A percentile compares a stretch with the other conserved stretches of the same genome.
These are phyloP conservation scores for Globisporangium spinosum DNA, from an alignment of 352 stramenopile genomes.

Conservation along the genomic window DNA sequence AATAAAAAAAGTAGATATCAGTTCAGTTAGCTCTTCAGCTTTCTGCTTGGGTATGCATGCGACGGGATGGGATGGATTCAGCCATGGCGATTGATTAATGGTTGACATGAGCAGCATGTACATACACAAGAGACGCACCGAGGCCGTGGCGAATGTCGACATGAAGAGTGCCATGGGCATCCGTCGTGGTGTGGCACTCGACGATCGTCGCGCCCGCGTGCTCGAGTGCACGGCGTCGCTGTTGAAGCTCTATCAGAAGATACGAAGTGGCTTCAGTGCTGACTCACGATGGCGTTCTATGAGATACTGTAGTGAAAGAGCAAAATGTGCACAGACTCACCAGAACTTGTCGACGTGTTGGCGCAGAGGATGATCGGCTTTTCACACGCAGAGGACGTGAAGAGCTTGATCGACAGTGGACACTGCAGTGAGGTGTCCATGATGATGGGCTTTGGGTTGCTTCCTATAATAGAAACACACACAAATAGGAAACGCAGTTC, in stretches of 20 bases:
- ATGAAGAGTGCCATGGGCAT: conserved; percentile 21
- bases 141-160: conserved; percentile 62
- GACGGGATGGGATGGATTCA: background rate
- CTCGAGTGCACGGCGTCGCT: conserved; percentile 38
- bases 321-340: conserved; percentile 5
- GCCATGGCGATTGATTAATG: background rate
- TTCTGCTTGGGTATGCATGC: background rate
- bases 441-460: conserved; percentile 69
- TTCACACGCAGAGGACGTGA: conserved; percentile 58
- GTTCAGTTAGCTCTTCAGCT: background rate
- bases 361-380: conserved; percentile 69
- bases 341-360: conserved; percentile 22
- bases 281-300: background rate
- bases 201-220: conserved; percentile 42
- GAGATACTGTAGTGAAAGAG: background rate
- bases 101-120: background rate
- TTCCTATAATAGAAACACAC: conserved; percentile 24
- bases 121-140: conserved; percentile 26
- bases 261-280: background rate
- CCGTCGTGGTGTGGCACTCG: conserved; percentile 25
- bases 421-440: conserved; percentile 69
- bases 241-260: conserved; percentile 29
- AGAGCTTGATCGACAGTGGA: conserved; percentile 68
- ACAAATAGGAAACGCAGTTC: background rate
- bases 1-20: background rate